Evolutionary conservation across 768 basidiomycete species (phyloP), one percentile per base, ranked within the genome.

Genomic region (Suillus occidentalis): DNA sequence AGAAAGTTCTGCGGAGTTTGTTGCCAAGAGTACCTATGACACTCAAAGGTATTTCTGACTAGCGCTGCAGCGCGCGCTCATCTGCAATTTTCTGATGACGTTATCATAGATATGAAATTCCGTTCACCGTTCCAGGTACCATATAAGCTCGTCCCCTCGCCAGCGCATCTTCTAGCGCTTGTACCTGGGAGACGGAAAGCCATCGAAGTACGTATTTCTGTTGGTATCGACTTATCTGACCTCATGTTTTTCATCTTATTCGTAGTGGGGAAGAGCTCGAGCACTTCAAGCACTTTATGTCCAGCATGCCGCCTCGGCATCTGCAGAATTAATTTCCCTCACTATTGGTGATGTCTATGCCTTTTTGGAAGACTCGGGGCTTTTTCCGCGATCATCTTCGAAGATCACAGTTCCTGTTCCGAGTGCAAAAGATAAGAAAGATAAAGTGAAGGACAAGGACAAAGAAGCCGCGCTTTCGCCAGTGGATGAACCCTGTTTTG

Each of bases 221-320:
- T 34, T 6, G 13, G 20, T 36, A 37, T n/a, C 31, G 43, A n/a
- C 53, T 62, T 12, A 28, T 39, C 49, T 14, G 50, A 18, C 20
- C 12, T 34, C 18, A 37, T 28, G 9, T 65, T 28, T 60, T 69
- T 45, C 71, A 60, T 25, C 10, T 6, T 37, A 12, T 10, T 43
- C 39, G 67, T 59, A 85, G 84, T 82, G 82, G 83, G 77, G 72
- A 18, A 78, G 84, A 6, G 81, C 83, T 39, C 77, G 77, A n/a
- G 76, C 78, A 22, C 66, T 84, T 16, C 76, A 75, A 28, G 70
- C 71, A 9, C 77, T 79, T 34, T 84, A 84, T 61, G 68, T 75
- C 12, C 69, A 76, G n/a, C 65, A 67, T 43, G 68, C 71, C 60
- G 45, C 63, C 9, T 66, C 72, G 2, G 64, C 75, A 39, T 66